Conservation (phyloP, 2,329 filamentous ascomycete genomes). For the Aspergillus sp. region DNA sequence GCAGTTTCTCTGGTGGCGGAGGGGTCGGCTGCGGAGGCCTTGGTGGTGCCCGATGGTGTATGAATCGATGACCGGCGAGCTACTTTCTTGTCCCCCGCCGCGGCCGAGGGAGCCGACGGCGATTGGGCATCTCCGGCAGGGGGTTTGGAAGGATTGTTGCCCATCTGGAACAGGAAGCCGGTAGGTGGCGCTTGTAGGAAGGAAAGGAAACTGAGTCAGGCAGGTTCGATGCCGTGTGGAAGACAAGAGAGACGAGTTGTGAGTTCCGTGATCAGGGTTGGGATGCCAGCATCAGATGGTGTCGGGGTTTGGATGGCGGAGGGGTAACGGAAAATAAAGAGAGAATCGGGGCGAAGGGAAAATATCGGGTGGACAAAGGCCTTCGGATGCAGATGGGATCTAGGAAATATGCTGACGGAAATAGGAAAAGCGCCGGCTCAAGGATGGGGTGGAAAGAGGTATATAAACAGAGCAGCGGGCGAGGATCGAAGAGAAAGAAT, state of each 20-base stretch:
- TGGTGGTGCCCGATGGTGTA: conserved; percentile 39
- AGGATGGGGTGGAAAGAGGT: neutral
- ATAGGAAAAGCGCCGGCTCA: neutral
- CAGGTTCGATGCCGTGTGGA: conserved; percentile 11
- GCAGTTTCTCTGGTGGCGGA: conserved; percentile 47
- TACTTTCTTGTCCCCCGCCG: conserved; percentile 41
- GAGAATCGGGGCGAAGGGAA: neutral
- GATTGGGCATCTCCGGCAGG: conserved; percentile 36
- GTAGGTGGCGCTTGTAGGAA: conserved; percentile 11
- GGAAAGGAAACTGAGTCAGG: conserved; percentile 5
- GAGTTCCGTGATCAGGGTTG: conserved; percentile 8
- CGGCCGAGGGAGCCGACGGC: conserved; percentile 28
- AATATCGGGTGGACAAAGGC: neutral
- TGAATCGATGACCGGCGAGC: conserved; percentile 45
- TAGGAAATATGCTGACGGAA: neutral
- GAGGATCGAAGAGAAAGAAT: neutral
- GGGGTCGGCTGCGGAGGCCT: conserved; percentile 46
- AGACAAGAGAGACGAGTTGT: conserved; percentile 9
- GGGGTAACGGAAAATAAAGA: conserved; percentile 12
- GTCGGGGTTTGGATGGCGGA: conserved; percentile 19
- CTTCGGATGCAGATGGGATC: neutral
- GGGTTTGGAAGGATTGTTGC: conserved; percentile 52
- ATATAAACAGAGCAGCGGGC: conserved; percentile 5
- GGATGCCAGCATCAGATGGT: conserved; percentile 28
- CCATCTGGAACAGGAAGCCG: conserved; percentile 42